These are phyloP conservation scores for Coemansia sp. DNA, from an alignment of 192 early-diverging fungal species.

Conservation along the genomic window DNA sequence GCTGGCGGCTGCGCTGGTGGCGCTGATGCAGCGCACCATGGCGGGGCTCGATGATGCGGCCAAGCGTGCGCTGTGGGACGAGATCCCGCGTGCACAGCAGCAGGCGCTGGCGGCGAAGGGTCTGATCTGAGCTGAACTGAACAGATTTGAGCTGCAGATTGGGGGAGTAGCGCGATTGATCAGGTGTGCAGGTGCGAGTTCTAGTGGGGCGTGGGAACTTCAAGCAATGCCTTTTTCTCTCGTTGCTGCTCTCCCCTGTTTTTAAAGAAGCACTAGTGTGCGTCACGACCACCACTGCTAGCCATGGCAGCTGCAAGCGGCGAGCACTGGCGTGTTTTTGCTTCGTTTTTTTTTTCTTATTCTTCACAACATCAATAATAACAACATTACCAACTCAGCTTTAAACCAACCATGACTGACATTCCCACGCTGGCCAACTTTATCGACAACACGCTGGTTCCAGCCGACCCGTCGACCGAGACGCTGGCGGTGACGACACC, in stretches of 20 bases:
- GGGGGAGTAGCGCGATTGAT: too few relatives aligned
- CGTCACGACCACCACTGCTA: too few relatives aligned
- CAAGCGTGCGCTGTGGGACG: slow-evolving; percentile 34
- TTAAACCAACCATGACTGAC: background rate
- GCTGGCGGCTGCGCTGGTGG: slow-evolving; percentile 33
- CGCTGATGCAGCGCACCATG: slow-evolving; percentile 23
- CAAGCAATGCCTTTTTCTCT: background rate
- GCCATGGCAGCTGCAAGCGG: background rate
- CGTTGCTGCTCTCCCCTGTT: too few relatives aligned
- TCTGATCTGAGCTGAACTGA: slow-evolving; percentile 30
- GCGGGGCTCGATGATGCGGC: slow-evolving; percentile 29
- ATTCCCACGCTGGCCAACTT: slow-evolving; percentile 28
- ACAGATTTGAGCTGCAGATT: too few relatives aligned
- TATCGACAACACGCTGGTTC: slow-evolving; percentile 21
- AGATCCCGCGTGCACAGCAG: slow-evolving; percentile 44
- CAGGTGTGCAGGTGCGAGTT: too few relatives aligned
- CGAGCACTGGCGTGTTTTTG: too few relatives aligned
- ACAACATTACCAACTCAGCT: background rate
- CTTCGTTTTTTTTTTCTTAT: slow-evolving; percentile 2
- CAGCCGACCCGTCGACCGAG: slow-evolving; percentile 1
- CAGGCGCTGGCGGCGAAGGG: slow-evolving; percentile 46
- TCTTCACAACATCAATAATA: background rate
- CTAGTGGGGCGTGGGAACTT: background rate
- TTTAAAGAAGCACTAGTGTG: too few relatives aligned
- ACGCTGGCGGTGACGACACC: slow-evolving; percentile 63